Evolutionary conservation across 148 eudicot genomes (phyloP).

Genomic region (Linanthus parryae): DNA sequence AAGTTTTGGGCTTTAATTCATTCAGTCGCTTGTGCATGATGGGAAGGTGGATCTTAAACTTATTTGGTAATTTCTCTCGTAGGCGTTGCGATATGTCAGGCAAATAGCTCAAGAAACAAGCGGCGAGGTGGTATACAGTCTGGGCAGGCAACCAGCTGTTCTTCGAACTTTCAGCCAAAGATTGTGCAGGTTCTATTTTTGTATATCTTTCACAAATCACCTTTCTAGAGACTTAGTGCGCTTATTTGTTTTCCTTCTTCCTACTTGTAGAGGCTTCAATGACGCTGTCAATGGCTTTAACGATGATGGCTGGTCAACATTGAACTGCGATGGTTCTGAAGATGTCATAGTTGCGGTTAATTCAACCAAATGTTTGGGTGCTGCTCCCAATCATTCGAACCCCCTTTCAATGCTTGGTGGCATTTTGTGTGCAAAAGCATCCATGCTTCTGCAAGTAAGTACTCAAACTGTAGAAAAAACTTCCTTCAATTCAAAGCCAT

Average conservation of each 20-base stretch:
- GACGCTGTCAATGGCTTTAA: conserved; percentile 89
- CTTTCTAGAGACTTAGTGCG: too few relatives aligned
- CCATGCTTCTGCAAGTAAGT: conserved; percentile 88
- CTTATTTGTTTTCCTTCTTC: not conserved
- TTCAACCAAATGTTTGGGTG: conserved; percentile 46
- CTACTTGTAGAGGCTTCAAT: conserved; percentile 69
- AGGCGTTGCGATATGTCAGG: conserved; percentile 83
- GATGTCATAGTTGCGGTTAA: conserved; percentile 73
- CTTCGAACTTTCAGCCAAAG: conserved; percentile 91
- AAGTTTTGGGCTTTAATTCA: conserved; percentile 12
- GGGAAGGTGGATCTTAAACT: not conserved
- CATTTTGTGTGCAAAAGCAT: conserved; percentile 91
- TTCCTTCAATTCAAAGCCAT: not conserved
- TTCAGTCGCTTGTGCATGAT: not conserved
- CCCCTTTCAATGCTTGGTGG: conserved; percentile 58
- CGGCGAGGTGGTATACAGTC: conserved; percentile 87
- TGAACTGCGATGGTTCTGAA: conserved; percentile 74
- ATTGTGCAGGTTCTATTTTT: conserved; percentile 93
- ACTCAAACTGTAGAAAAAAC: not conserved
- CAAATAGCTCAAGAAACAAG: conserved; percentile 95
- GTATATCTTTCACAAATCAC: too few relatives aligned
- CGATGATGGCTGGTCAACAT: conserved; percentile 89
- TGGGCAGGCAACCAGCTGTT: conserved; percentile 91
- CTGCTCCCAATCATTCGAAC: conserved; percentile 33
- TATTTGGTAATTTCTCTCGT: conserved; percentile 11